Evolutionary conservation across 192 early-diverging fungal genomes (phyloP).

Genomic region (Podila epigama): DNA sequence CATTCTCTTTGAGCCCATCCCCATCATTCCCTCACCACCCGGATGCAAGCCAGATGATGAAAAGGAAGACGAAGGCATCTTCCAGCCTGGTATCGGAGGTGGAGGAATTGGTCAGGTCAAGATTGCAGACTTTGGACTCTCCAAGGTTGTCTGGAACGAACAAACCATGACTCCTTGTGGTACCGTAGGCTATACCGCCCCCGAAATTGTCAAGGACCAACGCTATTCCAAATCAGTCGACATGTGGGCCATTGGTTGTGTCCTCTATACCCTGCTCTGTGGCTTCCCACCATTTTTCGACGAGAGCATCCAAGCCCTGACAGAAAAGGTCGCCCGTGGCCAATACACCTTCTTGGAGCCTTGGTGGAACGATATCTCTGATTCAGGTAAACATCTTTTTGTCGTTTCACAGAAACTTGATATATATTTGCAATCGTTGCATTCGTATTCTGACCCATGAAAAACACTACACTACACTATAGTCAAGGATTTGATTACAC

Average conservation of each 20-base stretch:
- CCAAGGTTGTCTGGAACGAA: conserved; percentile 82
- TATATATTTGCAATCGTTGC: neutral
- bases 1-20: conserved; percentile 74
- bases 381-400: conserved; percentile 37
- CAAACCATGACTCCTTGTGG: conserved; percentile 88
- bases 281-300: conserved; percentile 84
- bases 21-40: conserved; percentile 54
- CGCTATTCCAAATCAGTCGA: conserved; percentile 80
- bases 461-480: neutral
- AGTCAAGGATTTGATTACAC: conserved; percentile 75
- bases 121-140: conserved; percentile 88
- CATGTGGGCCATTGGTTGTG: conserved; percentile 87
- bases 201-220: conserved; percentile 83
- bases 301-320: conserved; percentile 74
- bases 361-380: conserved; percentile 90
- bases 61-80: conserved; percentile 75
- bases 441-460: neutral
- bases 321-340: conserved; percentile 84
- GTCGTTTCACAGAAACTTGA: neutral
- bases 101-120: conserved; percentile 83
- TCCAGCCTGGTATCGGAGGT: conserved; percentile 73
- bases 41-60: conserved; percentile 54
- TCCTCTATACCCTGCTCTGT: conserved; percentile 80
- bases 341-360: conserved; percentile 83
- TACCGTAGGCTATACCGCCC: conserved; percentile 90